These are phyloP conservation scores for Aspergillus fumigatus DNA, from an alignment of 2,329 filamentous ascomycete species.

Conservation along the genomic window DNA sequence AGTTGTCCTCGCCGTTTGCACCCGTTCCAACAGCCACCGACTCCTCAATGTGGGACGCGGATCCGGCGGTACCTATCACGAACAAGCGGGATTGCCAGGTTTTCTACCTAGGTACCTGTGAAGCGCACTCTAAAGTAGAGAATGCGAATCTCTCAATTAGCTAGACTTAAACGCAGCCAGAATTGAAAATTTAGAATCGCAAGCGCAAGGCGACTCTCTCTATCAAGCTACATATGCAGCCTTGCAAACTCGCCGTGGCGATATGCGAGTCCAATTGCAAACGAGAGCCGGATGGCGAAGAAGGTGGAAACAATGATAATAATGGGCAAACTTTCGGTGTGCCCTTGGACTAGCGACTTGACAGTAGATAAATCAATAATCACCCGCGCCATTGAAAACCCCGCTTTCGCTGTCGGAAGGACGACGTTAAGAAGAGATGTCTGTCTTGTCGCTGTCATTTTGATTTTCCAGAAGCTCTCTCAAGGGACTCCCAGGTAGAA, in stretches of 20 bases:
- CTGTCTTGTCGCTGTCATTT: neutral
- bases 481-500: neutral
- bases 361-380: constrained; percentile 4
- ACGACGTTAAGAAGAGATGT: neutral
- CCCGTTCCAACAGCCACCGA: constrained; percentile 24
- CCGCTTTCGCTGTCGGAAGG: neutral
- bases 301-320: constrained; percentile 5
- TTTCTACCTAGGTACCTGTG: constrained; percentile 3
- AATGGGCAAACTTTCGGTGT: constrained; percentile 20
- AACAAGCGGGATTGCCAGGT: constrained; percentile 15
- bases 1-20: constrained; percentile 15
- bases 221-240: neutral
- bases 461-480: neutral
- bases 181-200: neutral
- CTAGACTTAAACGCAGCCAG: neutral
- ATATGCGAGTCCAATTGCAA: constrained; percentile 1
- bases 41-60: constrained; percentile 25
- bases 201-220: neutral
- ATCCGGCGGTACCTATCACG: constrained; percentile 31
- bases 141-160: neutral
- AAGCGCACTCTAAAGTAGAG: constrained; percentile 6
- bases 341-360: constrained; percentile 1
- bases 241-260: neutral
- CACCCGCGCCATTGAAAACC: neutral
- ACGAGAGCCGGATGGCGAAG: neutral